Evolutionary conservation across 2,329 filamentous ascomycete genomes (phyloP).

Genomic region (Fusarium newnesense): DNA sequence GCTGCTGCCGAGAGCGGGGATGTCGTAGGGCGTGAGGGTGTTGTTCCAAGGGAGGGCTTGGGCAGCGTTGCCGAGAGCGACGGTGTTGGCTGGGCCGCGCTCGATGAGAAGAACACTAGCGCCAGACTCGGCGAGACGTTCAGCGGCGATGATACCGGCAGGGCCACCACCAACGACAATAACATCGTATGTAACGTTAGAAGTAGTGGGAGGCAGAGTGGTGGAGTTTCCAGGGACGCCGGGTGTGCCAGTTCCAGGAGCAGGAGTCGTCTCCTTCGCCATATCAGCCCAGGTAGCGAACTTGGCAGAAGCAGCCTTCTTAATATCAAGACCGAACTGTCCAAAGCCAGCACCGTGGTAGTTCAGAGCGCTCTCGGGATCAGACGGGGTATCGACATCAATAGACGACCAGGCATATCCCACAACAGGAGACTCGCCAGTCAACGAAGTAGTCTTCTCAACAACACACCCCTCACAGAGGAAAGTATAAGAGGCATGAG

Average conservation of each 20-base stretch:
- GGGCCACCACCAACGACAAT: constrained; percentile 43
- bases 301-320: constrained; percentile 47
- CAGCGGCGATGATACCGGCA: constrained; percentile 42
- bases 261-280: constrained; percentile 34
- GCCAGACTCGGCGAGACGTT: constrained; percentile 40
- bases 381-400: constrained; percentile 47
- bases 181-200: constrained; percentile 41
- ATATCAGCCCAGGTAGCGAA: constrained; percentile 42
- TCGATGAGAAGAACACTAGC: constrained; percentile 42
- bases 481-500: constrained; percentile 65
- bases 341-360: constrained; percentile 56
- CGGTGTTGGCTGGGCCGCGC: constrained; percentile 42
- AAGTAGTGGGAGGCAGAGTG: constrained; percentile 22
- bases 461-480: constrained; percentile 59
- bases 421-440: constrained; percentile 44
- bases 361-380: constrained; percentile 48
- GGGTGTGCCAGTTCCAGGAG: constrained; percentile 11
- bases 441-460: constrained; percentile 47
- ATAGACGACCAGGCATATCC: constrained; percentile 54
- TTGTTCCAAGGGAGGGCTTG: constrained; percentile 40
- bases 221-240: constrained; percentile 21
- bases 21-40: constrained; percentile 39
- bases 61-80: constrained; percentile 34
- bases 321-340: constrained; percentile 48
- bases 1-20: constrained; percentile 41